Base-by-base conservation (phyloP, 2,329 filamentous ascomycete genomes). In the Diaporthe sp. region DNA sequence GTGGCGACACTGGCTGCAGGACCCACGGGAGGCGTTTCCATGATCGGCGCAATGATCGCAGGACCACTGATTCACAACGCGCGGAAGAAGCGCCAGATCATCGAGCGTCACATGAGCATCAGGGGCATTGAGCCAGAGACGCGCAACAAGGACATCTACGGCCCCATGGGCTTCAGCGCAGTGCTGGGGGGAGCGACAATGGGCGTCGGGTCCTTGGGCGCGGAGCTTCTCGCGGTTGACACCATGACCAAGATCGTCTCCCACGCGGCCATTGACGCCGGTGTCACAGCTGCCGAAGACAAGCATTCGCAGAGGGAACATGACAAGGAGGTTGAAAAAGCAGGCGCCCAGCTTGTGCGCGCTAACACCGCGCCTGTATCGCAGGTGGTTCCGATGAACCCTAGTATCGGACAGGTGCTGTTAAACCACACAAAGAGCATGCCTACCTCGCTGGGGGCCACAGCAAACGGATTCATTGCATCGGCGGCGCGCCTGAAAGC, bases 11-110 rank as follows among this genome's bases (percentile, higher is more conserved):
- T 84, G 4, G 84, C 85, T 19, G 79, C 85, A 1, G 85, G 84
- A 8, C 73, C 85, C 17, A 86, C 85, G 0, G 79, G 81, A 2
- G 85, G 85, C 0, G 80, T 86, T 1, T 86, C 84, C 0, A 81
- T 83, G 1, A 81, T 86, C 9, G 85, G 84, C 1, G 80, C 85
- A 2, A 84, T 81, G 1, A 78, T 86, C 62, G 81, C 84, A 4
- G 84, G 83, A 4, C 84, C 85, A 0, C 81, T 82, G 0, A 83
- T 86, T 5, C 84, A 85, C 71, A 86, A 86, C 77, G 85, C 85
- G 1, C 80, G 84, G 1, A 86, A 84, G 76, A 86, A 87, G 74
- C 80, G 85, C 7, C 83, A 83, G 28, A 86, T 86, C 0, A 85
- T 86, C 70, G 84, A 85, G 72, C 79, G 77, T 7, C 83, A 85